Evolutionary conservation across 108 stramenopile genomes (phyloP).

Genomic region (Skeletonema potamos): DNA sequence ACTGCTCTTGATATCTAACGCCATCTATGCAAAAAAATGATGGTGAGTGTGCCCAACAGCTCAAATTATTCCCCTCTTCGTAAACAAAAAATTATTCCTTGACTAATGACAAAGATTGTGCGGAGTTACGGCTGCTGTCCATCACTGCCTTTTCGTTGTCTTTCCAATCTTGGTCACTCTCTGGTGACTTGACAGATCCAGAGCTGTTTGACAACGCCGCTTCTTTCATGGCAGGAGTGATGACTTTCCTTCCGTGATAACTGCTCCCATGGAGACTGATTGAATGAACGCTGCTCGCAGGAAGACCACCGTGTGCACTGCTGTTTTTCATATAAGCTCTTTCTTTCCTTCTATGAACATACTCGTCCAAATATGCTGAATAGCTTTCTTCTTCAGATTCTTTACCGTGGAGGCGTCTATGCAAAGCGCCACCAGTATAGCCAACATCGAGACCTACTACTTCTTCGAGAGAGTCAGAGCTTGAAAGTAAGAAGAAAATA

Average conservation of each 20-base stretch:
- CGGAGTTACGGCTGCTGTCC: neutral
- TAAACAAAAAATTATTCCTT: neutral
- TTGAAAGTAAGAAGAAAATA: neutral
- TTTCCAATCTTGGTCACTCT: neutral
- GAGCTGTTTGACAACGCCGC: neutral
- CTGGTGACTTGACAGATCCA: neutral
- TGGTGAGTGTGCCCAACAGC: neutral
- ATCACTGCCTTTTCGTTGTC: neutral
- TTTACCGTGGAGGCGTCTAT: conserved; percentile 9
- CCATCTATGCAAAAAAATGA: neutral
- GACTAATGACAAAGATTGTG: neutral
- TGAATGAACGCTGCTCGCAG: neutral
- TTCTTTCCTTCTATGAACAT: conserved; percentile 22
- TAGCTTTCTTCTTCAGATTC: conserved; percentile 17
- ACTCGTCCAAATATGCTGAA: conserved; percentile 24
- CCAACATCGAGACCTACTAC: conserved; percentile 71
- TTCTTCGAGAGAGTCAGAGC: conserved; percentile 76
- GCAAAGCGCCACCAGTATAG: conserved; percentile 51
- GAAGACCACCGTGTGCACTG: neutral
- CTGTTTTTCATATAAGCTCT: conserved; percentile 7
- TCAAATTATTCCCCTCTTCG: neutral
- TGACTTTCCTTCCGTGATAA: neutral
- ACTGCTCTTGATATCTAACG: neutral
- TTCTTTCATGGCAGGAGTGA: neutral
- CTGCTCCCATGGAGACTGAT: neutral